Evolutionary conservation across 1,139 yeast species (phyloP).

Genomic region (Lodderomyces beijingensis): DNA sequence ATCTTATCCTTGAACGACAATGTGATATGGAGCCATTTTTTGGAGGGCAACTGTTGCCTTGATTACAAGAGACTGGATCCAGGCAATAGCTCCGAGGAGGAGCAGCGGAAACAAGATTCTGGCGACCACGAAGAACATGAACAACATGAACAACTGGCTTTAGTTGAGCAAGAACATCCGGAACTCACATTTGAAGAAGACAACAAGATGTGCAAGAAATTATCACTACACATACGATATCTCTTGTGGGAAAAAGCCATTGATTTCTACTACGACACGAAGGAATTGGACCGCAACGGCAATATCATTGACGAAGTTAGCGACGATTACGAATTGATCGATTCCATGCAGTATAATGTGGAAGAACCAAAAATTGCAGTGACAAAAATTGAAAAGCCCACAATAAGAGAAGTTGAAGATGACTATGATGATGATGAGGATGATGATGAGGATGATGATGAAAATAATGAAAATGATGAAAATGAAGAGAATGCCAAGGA

Average conservation of each 20-base stretch:
- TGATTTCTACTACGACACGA: constrained; percentile 41
- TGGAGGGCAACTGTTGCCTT: constrained; percentile 48
- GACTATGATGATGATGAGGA: constrained; percentile 42
- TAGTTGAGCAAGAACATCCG: constrained; percentile 13
- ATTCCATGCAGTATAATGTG: constrained; percentile 21
- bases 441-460: constrained; percentile 25
- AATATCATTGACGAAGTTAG: constrained; percentile 29
- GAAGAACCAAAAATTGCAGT: constrained; percentile 19
- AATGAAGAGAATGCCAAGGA: constrained; percentile 25
- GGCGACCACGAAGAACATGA: not conserved
- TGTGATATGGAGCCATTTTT: constrained; percentile 49
- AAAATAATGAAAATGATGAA: constrained; percentile 19
- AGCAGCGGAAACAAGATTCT: constrained; percentile 10
- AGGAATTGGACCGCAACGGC: constrained; percentile 24
- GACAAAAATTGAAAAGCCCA: constrained; percentile 13
- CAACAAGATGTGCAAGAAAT: constrained; percentile 42
- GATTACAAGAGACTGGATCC: constrained; percentile 10
- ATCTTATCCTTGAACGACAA: constrained; percentile 29
- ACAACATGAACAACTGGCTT: too few species aligned
- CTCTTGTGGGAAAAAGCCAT: constrained; percentile 73
- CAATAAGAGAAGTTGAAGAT: constrained; percentile 33
- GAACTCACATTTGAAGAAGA: constrained; percentile 45
- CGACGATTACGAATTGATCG: constrained; percentile 38
- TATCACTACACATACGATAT: constrained; percentile 64
- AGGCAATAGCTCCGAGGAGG: constrained; percentile 4